Base-by-base conservation (phyloP, 768 basidiomycete species). In the Amanita polypyramis region DNA sequence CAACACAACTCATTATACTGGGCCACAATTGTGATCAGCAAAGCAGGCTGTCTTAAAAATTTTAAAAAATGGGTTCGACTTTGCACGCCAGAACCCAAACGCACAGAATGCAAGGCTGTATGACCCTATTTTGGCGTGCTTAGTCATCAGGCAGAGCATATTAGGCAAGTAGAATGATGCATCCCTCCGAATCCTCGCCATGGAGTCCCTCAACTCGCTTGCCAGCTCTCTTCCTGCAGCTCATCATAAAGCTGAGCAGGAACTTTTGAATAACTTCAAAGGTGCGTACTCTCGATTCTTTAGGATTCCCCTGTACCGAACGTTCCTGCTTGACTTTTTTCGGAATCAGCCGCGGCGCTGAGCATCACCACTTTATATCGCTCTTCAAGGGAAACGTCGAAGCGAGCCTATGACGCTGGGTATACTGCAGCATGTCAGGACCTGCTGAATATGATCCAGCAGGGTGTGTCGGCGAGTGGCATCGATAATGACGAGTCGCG, bases 331-430 rank as follows among this genome's bases (percentile, higher is more conserved):
- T 39, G 15, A 3, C 27, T 12, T 38, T 42, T 43, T 37, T 49
- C 25, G 51, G 50, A 32, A 42, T 52, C 55, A 91, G 87, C 84
- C 51, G 87, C 87, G 52, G 88, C 87, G 1, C 68, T 89, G 43
- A 86, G 85, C 63, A 83, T 91, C 53, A 89, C 87, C 20, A 89
- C 85, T 0, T 75, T 91, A 30, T 91, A 88, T 62, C 79, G 85
- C 54, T 85, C 86, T 3, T 87, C 87, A 1, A 65, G 82, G 43
- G 74, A 80, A 58, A 79, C 81, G 10, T 83, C 86, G 4, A 88
- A 89, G 62, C 73, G 80, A 21, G 82, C 86, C 0, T 89, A 88
- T 66, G 85, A 85, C 57, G 74, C 82, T 6, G 88, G 87, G 3
- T 91, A 91, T 55, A 80, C 80, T 0, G 66, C 83, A 2, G 87